Evolutionary conservation across 2,329 filamentous ascomycete species (phyloP), one percentile per base, ranked within the genome.

Genomic region (Microsporum ferrugineum): DNA sequence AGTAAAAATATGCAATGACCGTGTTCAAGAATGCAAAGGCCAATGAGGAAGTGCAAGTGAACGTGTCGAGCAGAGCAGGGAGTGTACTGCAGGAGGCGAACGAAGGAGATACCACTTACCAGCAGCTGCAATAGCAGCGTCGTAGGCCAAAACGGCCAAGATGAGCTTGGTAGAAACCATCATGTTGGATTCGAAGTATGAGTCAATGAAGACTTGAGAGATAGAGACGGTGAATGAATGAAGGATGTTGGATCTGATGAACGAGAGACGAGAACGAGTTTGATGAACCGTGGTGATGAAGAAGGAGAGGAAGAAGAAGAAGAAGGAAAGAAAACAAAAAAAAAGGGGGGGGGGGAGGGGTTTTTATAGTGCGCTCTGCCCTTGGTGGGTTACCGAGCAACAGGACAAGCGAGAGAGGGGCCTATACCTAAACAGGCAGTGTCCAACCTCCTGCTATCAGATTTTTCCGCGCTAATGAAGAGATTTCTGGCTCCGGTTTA

Each of bases 61-160:
- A 29, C 34, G 39, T 39, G 27, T 39, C 34, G 41, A 57, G 39
- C 55, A 57, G 29, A 2, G 12, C 36, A 33, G 29, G n/a, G 55
- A 41, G 55, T 3, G 5, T 31, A 10, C 2, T 36, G 14, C 5
- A 57, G 33, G 33, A 14, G 36, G 23, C 3, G 5, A 3, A 39
- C n/a, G 34, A 34, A 43, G 47, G 41, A 45, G 57, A 36, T 61
- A 34, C 41, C 31, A 64, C 67, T 68, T 66, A 71, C 70, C 64
- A 17, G 51, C 43, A 53, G 63, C 60, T 41, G 61, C 33, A 33
- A 62, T 61, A 7, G 66, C 60, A 60, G 60, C 49, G 38, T 63
- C 63, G 53, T 69, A 55, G n/a, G 66, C 57, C 64, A 67, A 64
- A 43, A 68, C 51, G 62, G 65, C 62, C 33, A 70, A 12, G 14